A percentile compares a stretch with the other conserved stretches of the same genome.
Conservation (phyloP, 768 basidiomycete species). For the Kwoniella sp. region DNA sequence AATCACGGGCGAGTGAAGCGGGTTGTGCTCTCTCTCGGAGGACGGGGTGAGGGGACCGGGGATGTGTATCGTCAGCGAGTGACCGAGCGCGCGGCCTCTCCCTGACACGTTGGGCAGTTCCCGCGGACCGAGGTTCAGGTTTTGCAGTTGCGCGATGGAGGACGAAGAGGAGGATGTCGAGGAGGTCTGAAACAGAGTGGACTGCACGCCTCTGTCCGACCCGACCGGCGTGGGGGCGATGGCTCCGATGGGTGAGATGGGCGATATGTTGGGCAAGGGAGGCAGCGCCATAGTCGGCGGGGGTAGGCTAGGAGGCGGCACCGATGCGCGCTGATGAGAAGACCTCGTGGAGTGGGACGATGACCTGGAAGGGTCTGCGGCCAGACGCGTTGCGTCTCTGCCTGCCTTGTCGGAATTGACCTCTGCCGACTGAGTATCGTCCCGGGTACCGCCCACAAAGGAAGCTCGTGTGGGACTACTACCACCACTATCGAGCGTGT, state of each 20-base stretch:
- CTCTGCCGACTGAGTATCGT: no score
- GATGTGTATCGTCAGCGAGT: constrained; percentile 27
- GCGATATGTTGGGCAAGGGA: constrained; percentile 26
- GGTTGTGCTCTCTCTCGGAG: constrained; percentile 4
- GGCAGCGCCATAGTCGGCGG: constrained; percentile 27
- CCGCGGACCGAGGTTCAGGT: background rate
- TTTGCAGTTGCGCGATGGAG: constrained; percentile 3
- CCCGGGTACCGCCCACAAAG: background rate
- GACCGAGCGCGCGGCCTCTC: constrained; percentile 15
- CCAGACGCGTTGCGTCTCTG: background rate
- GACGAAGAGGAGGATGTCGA: constrained; percentile 11
- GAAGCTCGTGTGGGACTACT: background rate
- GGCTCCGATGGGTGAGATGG: constrained; percentile 25
- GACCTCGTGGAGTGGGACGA: constrained; percentile 12
- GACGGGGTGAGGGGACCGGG: constrained; percentile 13
- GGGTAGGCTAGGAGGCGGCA: constrained; percentile 22
- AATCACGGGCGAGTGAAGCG: constrained; percentile 18
- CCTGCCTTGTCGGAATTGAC: background rate
- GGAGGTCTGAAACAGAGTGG: constrained; percentile 4
- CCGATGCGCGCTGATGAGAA: background rate
- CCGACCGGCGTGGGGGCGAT: background rate
- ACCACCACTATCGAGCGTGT: no score
- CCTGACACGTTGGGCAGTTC: constrained; percentile 6
- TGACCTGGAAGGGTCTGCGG: constrained; percentile 6
- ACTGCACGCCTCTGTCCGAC: constrained; percentile 1